A percentile compares a stretch with the other conserved stretches of the same genome.
Evolutionary conservation across 2,329 filamentous ascomycete genomes (phyloP).

Genomic region (Dactylonectria estremocensis): DNA sequence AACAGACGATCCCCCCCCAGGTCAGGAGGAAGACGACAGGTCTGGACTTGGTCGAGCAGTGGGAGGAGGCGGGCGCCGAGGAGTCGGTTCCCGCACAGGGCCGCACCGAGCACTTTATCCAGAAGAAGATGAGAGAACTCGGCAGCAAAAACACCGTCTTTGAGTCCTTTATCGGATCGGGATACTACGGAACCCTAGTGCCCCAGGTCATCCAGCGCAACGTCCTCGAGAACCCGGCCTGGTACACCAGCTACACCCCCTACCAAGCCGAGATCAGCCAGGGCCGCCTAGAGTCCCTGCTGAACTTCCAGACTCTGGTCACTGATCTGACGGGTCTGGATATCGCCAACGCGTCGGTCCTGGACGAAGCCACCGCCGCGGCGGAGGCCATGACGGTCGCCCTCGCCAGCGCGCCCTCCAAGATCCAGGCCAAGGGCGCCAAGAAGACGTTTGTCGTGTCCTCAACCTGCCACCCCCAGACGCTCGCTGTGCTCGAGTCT

Average conservation of each 20-base stretch:
- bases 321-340: slow-evolving; percentile 88
- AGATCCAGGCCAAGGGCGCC: slow-evolving; percentile 71
- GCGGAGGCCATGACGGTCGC: slow-evolving; percentile 96
- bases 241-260: slow-evolving; percentile 98
- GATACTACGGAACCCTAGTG: slow-evolving; percentile 88
- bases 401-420: slow-evolving; percentile 73
- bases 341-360: slow-evolving; percentile 90
- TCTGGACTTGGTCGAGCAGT: slow-evolving; percentile 49
- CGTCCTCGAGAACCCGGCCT: slow-evolving; percentile 91
- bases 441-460: slow-evolving; percentile 91
- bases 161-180: slow-evolving; percentile 85
- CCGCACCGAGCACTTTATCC: slow-evolving; percentile 49
- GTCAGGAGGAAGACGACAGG: slow-evolving; percentile 62
- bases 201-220: slow-evolving; percentile 95
- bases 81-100: slow-evolving; percentile 42
- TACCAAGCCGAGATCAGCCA: slow-evolving; percentile 99
- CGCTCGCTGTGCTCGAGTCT: slow-evolving; percentile 85
- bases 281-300: slow-evolving; percentile 88
- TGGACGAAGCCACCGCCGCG: slow-evolving; percentile 93
- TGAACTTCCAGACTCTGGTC: slow-evolving; percentile 97
- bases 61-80: slow-evolving; percentile 45
- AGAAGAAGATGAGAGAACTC: slow-evolving; percentile 72
- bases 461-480: slow-evolving; percentile 87
- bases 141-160: slow-evolving; percentile 56
- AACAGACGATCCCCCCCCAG: slow-evolving; percentile 84